Evolutionary conservation across 2,329 filamentous ascomycete genomes (phyloP).

Genomic region (Pseudonectria buxi): DNA sequence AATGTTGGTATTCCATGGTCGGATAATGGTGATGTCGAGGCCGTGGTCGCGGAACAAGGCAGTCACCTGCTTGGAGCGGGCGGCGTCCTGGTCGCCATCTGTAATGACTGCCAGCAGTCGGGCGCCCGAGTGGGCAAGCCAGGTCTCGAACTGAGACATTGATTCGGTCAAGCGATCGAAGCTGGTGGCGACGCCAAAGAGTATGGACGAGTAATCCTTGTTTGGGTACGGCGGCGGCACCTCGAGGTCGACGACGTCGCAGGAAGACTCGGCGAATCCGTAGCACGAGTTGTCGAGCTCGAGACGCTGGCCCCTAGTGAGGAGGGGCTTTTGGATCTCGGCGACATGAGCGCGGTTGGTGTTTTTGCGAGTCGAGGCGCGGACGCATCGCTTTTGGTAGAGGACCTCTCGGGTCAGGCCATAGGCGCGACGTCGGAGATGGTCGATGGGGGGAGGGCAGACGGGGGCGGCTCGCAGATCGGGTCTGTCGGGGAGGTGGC

Average conservation of each 20-base stretch:
- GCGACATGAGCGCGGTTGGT: slow-evolving; percentile 31
- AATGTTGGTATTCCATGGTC: slow-evolving; percentile 27
- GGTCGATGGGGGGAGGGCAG: slow-evolving; percentile 22
- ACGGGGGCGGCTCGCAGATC: slow-evolving; percentile 11
- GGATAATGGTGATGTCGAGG: slow-evolving; percentile 29
- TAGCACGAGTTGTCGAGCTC: slow-evolving; percentile 22
- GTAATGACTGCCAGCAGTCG: slow-evolving; percentile 46
- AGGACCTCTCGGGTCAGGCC: slow-evolving; percentile 34
- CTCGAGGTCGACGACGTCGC: slow-evolving; percentile 39
- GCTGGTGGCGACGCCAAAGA: slow-evolving; percentile 53
- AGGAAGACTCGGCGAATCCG: slow-evolving; percentile 16
- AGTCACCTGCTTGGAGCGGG: slow-evolving; percentile 23
- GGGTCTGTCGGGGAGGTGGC: slow-evolving; percentile 14
- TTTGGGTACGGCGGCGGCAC: slow-evolving; percentile 39
- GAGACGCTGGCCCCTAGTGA: slow-evolving; percentile 27
- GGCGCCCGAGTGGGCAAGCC: slow-evolving; percentile 45
- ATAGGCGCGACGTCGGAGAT: slow-evolving; percentile 24
- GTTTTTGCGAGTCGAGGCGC: slow-evolving; percentile 26
- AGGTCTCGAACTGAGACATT: slow-evolving; percentile 46
- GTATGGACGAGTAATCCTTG: slow-evolving; percentile 40
- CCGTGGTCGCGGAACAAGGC: slow-evolving; percentile 21
- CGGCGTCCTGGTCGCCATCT: slow-evolving; percentile 31
- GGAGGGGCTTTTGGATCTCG: slow-evolving; percentile 31
- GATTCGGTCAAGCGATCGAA: slow-evolving; percentile 43
- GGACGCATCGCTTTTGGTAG: slow-evolving; percentile 40